Evolutionary conservation across 2,329 filamentous ascomycete genomes (phyloP), one percentile per base, ranked within the genome.

Genomic region (Didymosphaeria variabile): DNA sequence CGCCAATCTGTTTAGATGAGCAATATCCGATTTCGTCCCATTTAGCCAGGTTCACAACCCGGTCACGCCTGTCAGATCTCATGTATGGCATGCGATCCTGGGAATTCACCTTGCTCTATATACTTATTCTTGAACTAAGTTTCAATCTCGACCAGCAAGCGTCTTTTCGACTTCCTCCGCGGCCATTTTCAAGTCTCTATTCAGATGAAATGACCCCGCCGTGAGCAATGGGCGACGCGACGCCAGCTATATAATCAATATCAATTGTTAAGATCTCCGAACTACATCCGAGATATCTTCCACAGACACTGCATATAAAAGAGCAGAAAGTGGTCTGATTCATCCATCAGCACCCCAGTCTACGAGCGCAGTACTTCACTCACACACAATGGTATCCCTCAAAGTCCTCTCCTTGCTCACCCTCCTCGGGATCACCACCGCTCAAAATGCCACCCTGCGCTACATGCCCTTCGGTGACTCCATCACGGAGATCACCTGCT

Each of bases 381-480:
- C 19, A 34, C 12, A 15, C 55, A 62, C 40, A 47, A 75, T 71
- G 73, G 63, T 72, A 4, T 66, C 60, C 40, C 64, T 68, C 61
- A 67, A 55, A 7, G 32, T 65, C 59, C 61, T 72, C 57, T n/a
- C 55, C 36, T 50, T 69, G 49, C 59, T 72, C 55, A 17, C 58
- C 47, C 51, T 70, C 53, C n/a, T 63, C 5, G 29, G 54, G 1
- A 45, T 72, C 9, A 40, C 63, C 6, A 34, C 59, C 6, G 69
- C 69, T 8, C 69, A 72, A 50, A 69, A 70, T 44, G 36, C 59
- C 9, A 64, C 64, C 9, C 60, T 75, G 31, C 70, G 72, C 21
- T 74, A 73, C 61, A 81, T 82, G 80, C 80, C 80, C 10, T 81
- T 82, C 49, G 80, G 80, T 46, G 79, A 82, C 71, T 79, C 75